Percentiles rank a stretch among this genome's conserved stretches.
Conservation (phyloP, 768 basidiomycete species). For the Nevesoporus exiguus region DNA sequence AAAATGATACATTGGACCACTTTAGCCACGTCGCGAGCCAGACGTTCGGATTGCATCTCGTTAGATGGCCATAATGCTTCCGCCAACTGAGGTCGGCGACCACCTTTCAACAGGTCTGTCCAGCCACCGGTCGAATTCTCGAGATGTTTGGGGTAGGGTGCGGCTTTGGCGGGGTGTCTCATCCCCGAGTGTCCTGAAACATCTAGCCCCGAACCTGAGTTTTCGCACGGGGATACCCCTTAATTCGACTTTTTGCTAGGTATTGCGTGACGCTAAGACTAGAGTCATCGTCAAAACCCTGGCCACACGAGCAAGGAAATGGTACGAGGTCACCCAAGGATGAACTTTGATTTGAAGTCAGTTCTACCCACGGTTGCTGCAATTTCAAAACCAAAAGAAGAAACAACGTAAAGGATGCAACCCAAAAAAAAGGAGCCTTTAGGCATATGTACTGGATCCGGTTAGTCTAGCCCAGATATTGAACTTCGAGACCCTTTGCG, state of each 20-base stretch:
- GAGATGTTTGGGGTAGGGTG: not conserved
- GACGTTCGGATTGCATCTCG: not conserved
- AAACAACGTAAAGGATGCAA: not conserved
- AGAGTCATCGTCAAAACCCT: not conserved
- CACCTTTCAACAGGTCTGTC: not conserved
- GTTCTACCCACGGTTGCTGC: not conserved
- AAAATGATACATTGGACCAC: not conserved
- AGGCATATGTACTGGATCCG: not conserved
- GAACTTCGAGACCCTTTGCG: not conserved
- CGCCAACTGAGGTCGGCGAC: conserved; percentile 1
- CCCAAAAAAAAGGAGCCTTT: no score
- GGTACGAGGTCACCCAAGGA: not conserved
- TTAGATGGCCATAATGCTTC: not conserved
- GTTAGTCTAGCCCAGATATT: not conserved
- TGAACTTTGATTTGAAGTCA: not conserved
- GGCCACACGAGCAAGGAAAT: not conserved
- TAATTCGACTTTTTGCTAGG: not conserved
- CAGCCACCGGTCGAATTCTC: not conserved
- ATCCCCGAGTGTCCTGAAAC: not conserved
- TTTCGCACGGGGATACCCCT: not conserved
- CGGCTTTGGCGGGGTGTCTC: not conserved
- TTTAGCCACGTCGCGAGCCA: not conserved
- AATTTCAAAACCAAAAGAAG: not conserved
- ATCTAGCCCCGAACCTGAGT: not conserved
- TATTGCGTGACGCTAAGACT: not conserved